Base-by-base conservation (phyloP, 345 rosid species). In the Sisymbrium altissimum region DNA sequence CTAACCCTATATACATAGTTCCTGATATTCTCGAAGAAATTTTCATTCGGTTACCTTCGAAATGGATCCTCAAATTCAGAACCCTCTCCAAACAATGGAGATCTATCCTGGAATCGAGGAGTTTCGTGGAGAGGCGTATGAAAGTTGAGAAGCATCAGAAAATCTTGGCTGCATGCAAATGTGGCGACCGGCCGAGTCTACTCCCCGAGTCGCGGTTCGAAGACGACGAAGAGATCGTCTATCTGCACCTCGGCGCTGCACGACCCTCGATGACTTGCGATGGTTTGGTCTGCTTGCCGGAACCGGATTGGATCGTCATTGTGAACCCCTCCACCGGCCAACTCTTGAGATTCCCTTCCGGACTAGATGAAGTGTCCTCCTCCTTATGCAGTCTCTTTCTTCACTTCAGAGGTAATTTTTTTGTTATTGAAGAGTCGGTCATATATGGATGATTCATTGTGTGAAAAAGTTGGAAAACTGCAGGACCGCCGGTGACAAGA, bases 151-250 rank as follows among this genome's bases (percentile, higher is more conserved):
- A 35, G 17, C n/a, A n/a, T n/a, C n/a, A n/a, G n/a, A n/a, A n/a
- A n/a, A n/a, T n/a, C n/a, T n/a, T n/a, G 7, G 11, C 0, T 4
- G 66, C 0, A n/a, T n/a, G n/a, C 1, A 23, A 23, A 23, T 67
- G 71, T n/a, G 27, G 61, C 4, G 27, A 9, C 7, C 13, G 18
- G 9, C 11, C 9, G 49, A 40, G 1, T 17, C 61, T 66, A 17
- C 27, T 39, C 12, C 27, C 53, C 0, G 33, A 8, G 43, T 68
- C 73, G 0, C 6, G 30, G 3, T 29, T 68, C 5, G n/a, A 17
- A 68, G 64, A 54, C 2, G 73, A 68, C 33, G 64, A 68, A 56
- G 73, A 68, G 48, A 35, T 70, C 5, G 57, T 58, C 0, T 45
- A 33, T 35, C 27, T 70, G 3, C 66, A 70, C 74, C 58, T 66